Base-by-base conservation (phyloP, 192 early-diverging fungal genomes). In the Coemansia sp. region DNA sequence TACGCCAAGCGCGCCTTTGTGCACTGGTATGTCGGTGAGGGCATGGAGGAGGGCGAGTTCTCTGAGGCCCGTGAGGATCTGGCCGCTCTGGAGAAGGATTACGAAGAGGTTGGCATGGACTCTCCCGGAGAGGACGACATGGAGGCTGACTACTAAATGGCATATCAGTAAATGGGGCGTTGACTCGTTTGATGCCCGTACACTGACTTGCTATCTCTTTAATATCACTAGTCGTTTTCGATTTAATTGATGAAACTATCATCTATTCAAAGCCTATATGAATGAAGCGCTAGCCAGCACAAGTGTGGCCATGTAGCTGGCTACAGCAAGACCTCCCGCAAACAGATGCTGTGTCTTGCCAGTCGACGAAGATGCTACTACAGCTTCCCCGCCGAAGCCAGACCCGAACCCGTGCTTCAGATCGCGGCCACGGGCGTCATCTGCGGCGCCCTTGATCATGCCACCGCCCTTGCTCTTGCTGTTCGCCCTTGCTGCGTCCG, bases 1-100 rank as follows among this genome's bases (percentile, higher is more conserved):
- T 99, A 96, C 86, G 95, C 98, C 84, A 99, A 98, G 91, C 96
- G 98, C 86, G 96, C 98, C 70, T 99, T 99, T 77, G 98, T 99
- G 58, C 98, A 99, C 89, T 98, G 96, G 98, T 99, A 97, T 82
- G 98, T 99, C 66, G 98, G 96, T 82, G 98, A 98, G 87, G 96
- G 98, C 88, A 99, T 99, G 98, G 97, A 99, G 87, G 98, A 99
- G 87, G 96, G 98, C 80, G 98, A 99, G 86, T 99, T 99, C 92
- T 96, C 95, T 66, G 98, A 99, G 88, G 98, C 96, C 64, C 96
- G 96, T 88, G 98, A 98, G 86, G 96, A 99, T 85, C 91, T 98
- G 85, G 98, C 95, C 81, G 96, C 98, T 52, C 93, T 99, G 69
- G 96, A 99, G 88, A 98, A 98, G 93, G 98, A 99, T 83, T 99